Evolutionary conservation across 257 asterid species (phyloP), one percentile per base, ranked within the genome.

Genomic region (Petunia axillaris): DNA sequence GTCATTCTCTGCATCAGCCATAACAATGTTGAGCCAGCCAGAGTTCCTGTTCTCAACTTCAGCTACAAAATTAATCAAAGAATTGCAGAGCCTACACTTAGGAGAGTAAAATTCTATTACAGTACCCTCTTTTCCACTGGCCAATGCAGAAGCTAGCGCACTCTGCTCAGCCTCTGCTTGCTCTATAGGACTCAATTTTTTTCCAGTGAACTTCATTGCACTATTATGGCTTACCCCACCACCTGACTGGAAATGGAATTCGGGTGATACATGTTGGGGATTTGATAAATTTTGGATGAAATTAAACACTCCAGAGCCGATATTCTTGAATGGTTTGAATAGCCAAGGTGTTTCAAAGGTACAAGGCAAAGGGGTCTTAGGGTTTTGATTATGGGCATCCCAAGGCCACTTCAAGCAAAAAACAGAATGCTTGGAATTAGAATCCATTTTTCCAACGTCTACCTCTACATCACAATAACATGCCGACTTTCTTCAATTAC

Each of bases 361-460:
- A 79, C 98, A 94, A 37, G 85, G 76, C 64, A n/a, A 75, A 74
- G 87, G 76, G 80, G 62, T 80, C 48, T 81, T 81, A 41, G 81
- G 84, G 55, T 80, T 84, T 14, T 53, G 67, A 64, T 83, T 82
- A 63, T 76, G 75, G 6, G 46, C 39, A 74, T 87, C 91, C 95
- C 95, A 91, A 55, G 97, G 97, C 97, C 95, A 92, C 83, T 89
- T 92, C 79, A 89, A 81, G 87, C 96, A 93, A 85, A 93, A 88
- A 37, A 84, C 54, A 48, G 90, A 90, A 62, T 82, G 44, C 39
- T 87, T 89, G 7, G 88, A 88, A 8, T 53, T 43, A 52, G 94
- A 83, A 77, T 81, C 87, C 94, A 89, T 88, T 54, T 79, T 38
- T 15, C 37, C 41, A 76, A 64, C 35, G 38, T 6, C 8, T 15